Percentiles rank a stretch among this genome's conserved stretches.
Conservation (phyloP, 2,329 filamentous ascomycete genomes). For the Fusarium nanum region DNA sequence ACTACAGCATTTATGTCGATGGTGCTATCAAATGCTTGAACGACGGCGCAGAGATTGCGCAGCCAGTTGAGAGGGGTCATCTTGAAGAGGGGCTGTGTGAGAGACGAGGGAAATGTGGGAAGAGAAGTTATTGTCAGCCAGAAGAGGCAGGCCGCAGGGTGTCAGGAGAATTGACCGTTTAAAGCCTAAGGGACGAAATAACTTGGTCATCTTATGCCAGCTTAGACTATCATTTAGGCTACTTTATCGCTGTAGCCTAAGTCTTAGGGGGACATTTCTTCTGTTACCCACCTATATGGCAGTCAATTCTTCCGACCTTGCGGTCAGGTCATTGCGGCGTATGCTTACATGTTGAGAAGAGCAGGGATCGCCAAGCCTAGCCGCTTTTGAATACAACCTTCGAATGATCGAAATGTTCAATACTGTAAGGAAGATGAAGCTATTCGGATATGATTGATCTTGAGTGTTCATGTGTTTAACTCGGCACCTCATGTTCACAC, state of each 20-base stretch:
- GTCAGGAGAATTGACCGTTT: no score
- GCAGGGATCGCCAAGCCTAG: background rate
- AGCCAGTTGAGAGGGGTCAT: background rate
- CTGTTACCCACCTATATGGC: no score
- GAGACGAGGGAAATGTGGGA: accelerated
- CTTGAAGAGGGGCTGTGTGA: background rate
- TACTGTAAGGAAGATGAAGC: background rate
- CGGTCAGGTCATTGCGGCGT: background rate
- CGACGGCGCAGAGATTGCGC: background rate
- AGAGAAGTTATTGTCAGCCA: background rate
- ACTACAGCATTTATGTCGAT: background rate
- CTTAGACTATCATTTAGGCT: no score
- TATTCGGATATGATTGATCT: background rate
- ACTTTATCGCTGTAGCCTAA: no score
- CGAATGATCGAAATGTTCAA: background rate
- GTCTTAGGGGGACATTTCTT: no score
- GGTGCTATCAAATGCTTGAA: accelerated
- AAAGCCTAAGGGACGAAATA: no score
- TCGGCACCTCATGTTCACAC: background rate
- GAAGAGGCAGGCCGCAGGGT: no score
- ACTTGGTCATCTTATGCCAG: no score
- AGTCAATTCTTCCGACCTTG: no score
- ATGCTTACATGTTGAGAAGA: background rate
- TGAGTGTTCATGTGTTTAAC: background rate
- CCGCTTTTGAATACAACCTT: background rate